These are phyloP conservation scores for Gnaphalium uliginosum DNA, from an alignment of 129 eudicot species.

Conservation along the genomic window DNA sequence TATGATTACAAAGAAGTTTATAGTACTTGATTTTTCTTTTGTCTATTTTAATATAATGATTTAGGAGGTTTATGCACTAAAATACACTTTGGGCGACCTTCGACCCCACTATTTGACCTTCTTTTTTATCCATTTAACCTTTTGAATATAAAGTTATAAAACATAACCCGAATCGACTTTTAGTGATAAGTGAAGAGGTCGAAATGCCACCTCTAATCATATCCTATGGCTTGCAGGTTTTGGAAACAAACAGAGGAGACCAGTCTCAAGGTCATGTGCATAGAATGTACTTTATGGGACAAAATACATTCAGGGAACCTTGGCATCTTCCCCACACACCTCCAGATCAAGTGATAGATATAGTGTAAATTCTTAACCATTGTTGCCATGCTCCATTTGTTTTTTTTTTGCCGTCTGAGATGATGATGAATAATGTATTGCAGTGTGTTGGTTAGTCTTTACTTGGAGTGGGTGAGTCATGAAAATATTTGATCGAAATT, in stretches of 20 bases:
- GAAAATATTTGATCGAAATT: conserved; percentile 22
- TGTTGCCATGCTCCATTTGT: conserved; percentile 10
- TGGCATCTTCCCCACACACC: conserved; percentile 98
- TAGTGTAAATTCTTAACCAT: conserved; percentile 58
- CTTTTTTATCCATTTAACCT: background rate
- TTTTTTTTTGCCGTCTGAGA: background rate
- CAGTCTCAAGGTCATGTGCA: conserved; percentile 95
- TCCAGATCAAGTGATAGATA: conserved; percentile 82
- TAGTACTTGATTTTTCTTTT: background rate
- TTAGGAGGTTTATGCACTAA: background rate
- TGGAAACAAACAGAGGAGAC: conserved; percentile 96
- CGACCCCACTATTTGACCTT: background rate
- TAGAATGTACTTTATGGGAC: conserved; percentile 94
- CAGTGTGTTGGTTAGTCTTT: background rate
- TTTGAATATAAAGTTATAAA: background rate
- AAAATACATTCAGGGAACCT: conserved; percentile 86
- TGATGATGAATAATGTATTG: background rate
- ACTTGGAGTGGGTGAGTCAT: background rate
- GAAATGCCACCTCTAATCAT: background rate
- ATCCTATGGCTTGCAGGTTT: conserved; percentile 53
- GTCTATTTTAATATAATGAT: background rate
- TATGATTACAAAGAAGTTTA: background rate
- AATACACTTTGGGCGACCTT: background rate
- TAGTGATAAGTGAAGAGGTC: background rate
- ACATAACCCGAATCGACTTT: background rate